Conservation (phyloP, 2,329 filamentous ascomycete genomes). For the Macrophomina tecta region DNA sequence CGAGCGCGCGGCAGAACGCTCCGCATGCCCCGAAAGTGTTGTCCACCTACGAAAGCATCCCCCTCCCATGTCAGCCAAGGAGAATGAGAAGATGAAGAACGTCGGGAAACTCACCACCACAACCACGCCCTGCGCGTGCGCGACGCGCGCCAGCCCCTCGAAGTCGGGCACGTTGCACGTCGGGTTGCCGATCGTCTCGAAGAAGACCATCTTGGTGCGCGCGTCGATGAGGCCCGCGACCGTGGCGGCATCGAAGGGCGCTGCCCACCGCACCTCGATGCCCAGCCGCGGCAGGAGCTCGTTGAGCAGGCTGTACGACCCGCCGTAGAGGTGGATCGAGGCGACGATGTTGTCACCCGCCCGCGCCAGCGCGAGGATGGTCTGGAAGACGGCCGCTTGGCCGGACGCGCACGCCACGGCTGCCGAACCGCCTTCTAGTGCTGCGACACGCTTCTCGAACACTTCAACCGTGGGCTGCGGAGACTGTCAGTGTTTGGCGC, state of each 20-base stretch:
- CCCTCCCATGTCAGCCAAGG: no score
- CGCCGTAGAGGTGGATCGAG: constrained; percentile 47
- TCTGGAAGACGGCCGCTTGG: constrained; percentile 39
- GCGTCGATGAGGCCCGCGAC: constrained; percentile 33
- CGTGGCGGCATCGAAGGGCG: constrained; percentile 35
- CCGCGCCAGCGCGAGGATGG: constrained; percentile 45
- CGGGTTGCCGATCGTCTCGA: constrained; percentile 38
- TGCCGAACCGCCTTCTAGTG: constrained; percentile 47
- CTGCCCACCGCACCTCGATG: constrained; percentile 38
- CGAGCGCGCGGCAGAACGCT: constrained; percentile 34
- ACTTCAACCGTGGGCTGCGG: constrained; percentile 43
- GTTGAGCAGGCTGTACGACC: constrained; percentile 47
- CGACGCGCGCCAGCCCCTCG: constrained; percentile 32
- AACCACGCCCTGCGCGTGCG: constrained; percentile 33
- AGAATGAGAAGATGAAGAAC: no score
- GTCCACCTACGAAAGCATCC: constrained; percentile 18
- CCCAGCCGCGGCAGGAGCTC: background rate
- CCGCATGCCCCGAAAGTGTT: constrained; percentile 40
- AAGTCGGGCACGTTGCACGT: constrained; percentile 36
- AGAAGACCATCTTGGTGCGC: constrained; percentile 34
- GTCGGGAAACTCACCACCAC: no score
- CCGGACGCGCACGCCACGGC: constrained; percentile 48
- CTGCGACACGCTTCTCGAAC: constrained; percentile 47
- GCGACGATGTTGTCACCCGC: constrained; percentile 47
- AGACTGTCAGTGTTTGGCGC: no score